Evolutionary conservation across 148 eudicot species (phyloP).

Genomic region (Talinum fruticosum): DNA sequence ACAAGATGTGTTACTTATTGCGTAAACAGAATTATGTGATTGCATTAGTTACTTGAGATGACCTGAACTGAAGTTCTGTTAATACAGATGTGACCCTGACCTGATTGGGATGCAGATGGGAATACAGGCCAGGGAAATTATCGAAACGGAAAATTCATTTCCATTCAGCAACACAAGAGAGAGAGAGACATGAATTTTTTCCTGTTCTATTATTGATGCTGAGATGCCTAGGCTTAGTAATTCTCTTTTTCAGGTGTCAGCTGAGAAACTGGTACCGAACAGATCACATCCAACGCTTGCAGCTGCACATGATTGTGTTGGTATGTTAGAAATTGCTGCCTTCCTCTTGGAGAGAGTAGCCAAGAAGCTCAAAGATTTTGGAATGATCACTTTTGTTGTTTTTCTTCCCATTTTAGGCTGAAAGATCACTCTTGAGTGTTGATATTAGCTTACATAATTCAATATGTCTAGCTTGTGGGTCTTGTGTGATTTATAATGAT

Average conservation of each 20-base stretch:
- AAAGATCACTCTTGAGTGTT: background rate
- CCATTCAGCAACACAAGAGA: slow-evolving; percentile 11
- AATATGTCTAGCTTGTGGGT: background rate
- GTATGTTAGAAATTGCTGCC: slow-evolving; percentile 16
- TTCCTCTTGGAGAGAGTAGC: background rate
- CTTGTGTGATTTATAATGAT: background rate
- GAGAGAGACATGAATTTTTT: slow-evolving; percentile 8
- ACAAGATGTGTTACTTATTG: background rate
- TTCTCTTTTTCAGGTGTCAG: background rate
- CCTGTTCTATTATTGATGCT: background rate
- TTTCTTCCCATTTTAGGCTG: background rate
- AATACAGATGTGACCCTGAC: slow-evolving; percentile 2
- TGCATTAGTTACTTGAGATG: background rate
- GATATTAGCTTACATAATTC: background rate
- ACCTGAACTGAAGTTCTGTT: background rate
- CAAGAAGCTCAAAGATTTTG: background rate
- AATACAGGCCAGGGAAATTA: slow-evolving; percentile 11
- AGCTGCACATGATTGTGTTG: slow-evolving; percentile 13
- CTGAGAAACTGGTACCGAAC: background rate
- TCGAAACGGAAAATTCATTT: slow-evolving; percentile 3
- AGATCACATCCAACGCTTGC: slow-evolving; percentile 1
- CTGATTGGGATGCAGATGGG: slow-evolving; percentile 11
- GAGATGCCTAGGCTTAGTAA: background rate
- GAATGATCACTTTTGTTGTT: background rate
- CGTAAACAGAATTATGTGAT: background rate